Base-by-base conservation (phyloP, 352 stramenopile genomes). In the Pythium plurisporium region DNA sequence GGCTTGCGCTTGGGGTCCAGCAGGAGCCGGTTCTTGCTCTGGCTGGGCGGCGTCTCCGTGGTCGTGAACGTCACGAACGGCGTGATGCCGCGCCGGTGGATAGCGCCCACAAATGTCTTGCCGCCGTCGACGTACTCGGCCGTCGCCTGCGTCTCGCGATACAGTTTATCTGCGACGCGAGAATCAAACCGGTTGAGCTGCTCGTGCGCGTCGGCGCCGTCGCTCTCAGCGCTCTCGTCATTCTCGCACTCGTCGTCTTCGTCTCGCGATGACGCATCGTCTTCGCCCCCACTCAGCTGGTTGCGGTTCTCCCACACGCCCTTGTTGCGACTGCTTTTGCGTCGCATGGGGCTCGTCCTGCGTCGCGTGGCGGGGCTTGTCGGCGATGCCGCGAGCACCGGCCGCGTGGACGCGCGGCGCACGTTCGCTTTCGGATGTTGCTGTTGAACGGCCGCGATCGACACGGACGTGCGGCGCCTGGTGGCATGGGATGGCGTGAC, bases 11-110 rank as follows among this genome's bases (percentile, higher is more conserved):
- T 56, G 27, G 40, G 22, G 33, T 60, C 55, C 29, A 58, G 20
- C 8, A 64, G 37, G 7, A 85, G 7, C 9, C 64, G 65, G 51
- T 81, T 83, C 23, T 83, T 82, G 0, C 40, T 33, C 25, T 79
- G 67, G 29, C 78, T 89, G n/a, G 73, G 73, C 14, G 81, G 81
- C 1, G 62, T 84, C 40, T 82, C 67, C 0, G 55, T 59, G 4
- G 73, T 80, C 15, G 73, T 75, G 48, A 91, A 89, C 12, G 77
- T 80, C 44, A 87, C 74, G 17, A 79, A 74, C 8, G 74, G 76
- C 5, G 81, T 91, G 26, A 91, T 85, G 14, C 76, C 81, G 0
- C 69, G 76, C 14, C 69, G 68, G 25, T 91, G 76, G 12, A 91
- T 66, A 2, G 54, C 27, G 0, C 78, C 78, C 44, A 63, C 67